These are phyloP conservation scores for Vavraia culicis DNA, from an alignment of 371 early-diverging fungal species.

Conservation along the genomic window DNA sequence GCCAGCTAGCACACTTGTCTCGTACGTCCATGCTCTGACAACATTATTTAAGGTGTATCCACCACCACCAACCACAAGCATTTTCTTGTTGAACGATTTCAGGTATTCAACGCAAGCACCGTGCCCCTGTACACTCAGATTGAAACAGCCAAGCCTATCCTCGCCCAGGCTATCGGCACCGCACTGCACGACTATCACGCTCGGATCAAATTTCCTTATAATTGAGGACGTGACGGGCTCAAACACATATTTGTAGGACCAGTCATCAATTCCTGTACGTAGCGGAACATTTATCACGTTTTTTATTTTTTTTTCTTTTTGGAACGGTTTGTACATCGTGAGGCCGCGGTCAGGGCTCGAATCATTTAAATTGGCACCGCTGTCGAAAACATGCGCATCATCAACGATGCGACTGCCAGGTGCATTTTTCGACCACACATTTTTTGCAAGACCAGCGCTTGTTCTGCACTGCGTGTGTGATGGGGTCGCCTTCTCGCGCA, in stretches of 20 bases:
- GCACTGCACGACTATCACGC: slow-evolving; percentile 87
- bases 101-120: slow-evolving; percentile 73
- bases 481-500: too few species aligned
- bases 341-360: too few species aligned
- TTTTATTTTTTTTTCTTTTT: slow-evolving; percentile 56
- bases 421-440: too few species aligned
- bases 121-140: slow-evolving; percentile 57
- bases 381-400: too few species aligned
- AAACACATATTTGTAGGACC: slow-evolving; percentile 64
- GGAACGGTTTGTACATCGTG: too few species aligned
- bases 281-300: slow-evolving; percentile 88
- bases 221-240: slow-evolving; percentile 54
- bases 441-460: too few species aligned
- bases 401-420: too few species aligned
- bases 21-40: slow-evolving; percentile 62
- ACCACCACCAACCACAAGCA: slow-evolving; percentile 85
- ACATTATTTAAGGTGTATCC: slow-evolving; percentile 96
- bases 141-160: slow-evolving; percentile 91
- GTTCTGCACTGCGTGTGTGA: too few species aligned
- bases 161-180: slow-evolving; percentile 96
- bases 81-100: slow-evolving; percentile 66
- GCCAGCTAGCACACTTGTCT: slow-evolving; percentile 38
- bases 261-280: slow-evolving; percentile 85
- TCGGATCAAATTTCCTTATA: slow-evolving; percentile 74
- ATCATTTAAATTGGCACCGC: too few species aligned